Conservation (phyloP, 768 basidiomycete genomes). For the Coprinopsis cinerea region DNA sequence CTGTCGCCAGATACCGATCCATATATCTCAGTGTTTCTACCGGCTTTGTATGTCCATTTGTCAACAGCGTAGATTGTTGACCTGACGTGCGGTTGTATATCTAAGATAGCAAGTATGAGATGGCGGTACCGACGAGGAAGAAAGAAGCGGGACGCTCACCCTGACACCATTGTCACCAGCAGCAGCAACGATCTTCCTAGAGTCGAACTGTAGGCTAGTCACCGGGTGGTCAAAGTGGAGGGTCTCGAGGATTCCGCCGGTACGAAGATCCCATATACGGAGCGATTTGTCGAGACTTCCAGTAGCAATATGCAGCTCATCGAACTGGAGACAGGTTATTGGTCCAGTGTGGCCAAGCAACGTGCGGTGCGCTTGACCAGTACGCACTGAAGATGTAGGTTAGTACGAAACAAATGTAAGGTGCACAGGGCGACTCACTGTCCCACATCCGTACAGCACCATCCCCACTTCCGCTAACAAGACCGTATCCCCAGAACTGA, state of each 20-base stretch:
- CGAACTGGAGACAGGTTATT: constrained; percentile 92
- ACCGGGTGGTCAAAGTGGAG: constrained; percentile 88
- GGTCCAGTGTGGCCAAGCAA: constrained; percentile 90
- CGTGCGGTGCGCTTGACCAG: constrained; percentile 93
- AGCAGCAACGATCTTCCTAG: constrained; percentile 87
- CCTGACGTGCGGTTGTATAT: constrained; percentile 93
- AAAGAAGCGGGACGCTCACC: constrained; percentile 35
- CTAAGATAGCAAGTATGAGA: no score
- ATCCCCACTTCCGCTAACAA: constrained; percentile 96
- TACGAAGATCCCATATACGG: constrained; percentile 94
- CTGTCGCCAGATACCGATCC: constrained; percentile 91
- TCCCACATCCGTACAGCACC: constrained; percentile 99
- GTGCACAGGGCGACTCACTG: constrained; percentile 51
- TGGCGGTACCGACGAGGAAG: constrained; percentile 1
- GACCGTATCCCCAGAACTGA: constrained; percentile 97
- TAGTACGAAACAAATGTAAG: background rate
- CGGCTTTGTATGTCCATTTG: constrained; percentile 92
- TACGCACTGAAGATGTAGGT: constrained; percentile 64
- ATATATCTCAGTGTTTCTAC: constrained; percentile 89
- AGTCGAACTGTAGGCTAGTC: constrained; percentile 91
- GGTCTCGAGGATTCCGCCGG: constrained; percentile 81
- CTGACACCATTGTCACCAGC: constrained; percentile 91
- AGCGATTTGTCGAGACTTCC: constrained; percentile 93
- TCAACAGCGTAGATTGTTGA: constrained; percentile 76
- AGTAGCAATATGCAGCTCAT: constrained; percentile 89